phyloP scores from a whole-genome alignment of 1,284 basidiomycete species.

The Ceratobasidium sp. region DNA sequence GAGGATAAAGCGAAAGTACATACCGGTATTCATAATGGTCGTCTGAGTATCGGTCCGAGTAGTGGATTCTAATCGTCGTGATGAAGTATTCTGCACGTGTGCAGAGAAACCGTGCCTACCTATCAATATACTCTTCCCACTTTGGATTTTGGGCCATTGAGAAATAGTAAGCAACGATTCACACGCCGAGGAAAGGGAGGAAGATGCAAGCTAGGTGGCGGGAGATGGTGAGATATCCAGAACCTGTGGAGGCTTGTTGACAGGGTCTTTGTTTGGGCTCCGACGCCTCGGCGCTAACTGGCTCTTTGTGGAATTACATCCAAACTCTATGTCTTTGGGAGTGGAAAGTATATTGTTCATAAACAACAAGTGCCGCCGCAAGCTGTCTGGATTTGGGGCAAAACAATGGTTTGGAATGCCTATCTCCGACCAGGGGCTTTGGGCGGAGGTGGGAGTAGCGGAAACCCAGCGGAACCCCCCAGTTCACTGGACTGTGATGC shows the following conservation, averaged over 20 bases:
- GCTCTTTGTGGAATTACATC: neutral
- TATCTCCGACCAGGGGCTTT: conserved; percentile 45
- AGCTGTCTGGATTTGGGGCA: neutral
- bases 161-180: conserved; percentile 6
- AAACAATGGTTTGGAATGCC: neutral
- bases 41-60: conserved; percentile 86
- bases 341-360: neutral
- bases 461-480: conserved; percentile 26
- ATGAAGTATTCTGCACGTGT: conserved; percentile 41
- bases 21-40: conserved; percentile 73
- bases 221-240: conserved; percentile 21
- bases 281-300: neutral
- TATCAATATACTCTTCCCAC: conserved; percentile 65
- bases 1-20: neutral
- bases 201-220: conserved; percentile 29
- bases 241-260: conserved; percentile 35
- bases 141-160: conserved; percentile 49
- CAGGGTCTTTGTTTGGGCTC: conserved; percentile 32
- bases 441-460: conserved; percentile 43
- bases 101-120: conserved; percentile 59
- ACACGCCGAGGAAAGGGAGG: conserved; percentile 8
- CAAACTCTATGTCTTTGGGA: neutral
- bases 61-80: conserved; percentile 72
- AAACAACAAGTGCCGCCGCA: neutral
- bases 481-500: conserved; percentile 19